These are phyloP conservation scores for Helotiales sp. DNA, from an alignment of 2,329 filamentous ascomycete genomes.

Conservation along the genomic window DNA sequence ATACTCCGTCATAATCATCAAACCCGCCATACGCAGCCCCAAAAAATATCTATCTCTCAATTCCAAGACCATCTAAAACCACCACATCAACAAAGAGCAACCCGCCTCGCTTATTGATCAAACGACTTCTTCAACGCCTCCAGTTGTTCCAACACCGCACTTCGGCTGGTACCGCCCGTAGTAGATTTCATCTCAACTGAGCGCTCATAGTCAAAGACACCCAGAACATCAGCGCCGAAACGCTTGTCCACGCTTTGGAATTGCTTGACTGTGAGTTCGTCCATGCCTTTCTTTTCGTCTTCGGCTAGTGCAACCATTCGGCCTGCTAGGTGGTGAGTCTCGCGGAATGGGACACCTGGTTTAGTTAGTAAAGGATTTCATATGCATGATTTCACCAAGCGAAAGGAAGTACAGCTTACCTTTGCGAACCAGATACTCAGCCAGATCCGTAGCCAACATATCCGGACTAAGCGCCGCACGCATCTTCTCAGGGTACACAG, in stretches of 20 bases:
- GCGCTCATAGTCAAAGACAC: constrained; percentile 79
- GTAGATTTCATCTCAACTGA: constrained; percentile 81
- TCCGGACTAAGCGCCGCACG: constrained; percentile 62
- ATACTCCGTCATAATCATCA: constrained; percentile 2
- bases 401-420: constrained; percentile 43
- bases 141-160: constrained; percentile 67
- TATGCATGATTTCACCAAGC: background rate
- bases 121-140: constrained; percentile 50
- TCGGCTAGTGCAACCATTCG: constrained; percentile 69
- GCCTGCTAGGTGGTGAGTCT: constrained; percentile 80
- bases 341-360: constrained; percentile 76
- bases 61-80: background rate
- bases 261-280: constrained; percentile 69
- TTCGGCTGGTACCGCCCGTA: constrained; percentile 79
- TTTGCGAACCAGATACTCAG: constrained; percentile 67
- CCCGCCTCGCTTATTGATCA: constrained; percentile 2
- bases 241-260: constrained; percentile 70
- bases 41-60: background rate
- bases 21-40: background rate
- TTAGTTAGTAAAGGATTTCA: constrained; percentile 59
- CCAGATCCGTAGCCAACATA: constrained; percentile 64
- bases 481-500: constrained; percentile 76
- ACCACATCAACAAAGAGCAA: background rate
- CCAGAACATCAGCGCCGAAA: constrained; percentile 72
- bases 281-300: constrained; percentile 68